Percentiles rank a stretch among this genome's conserved stretches.
Conservation (phyloP, 2,329 filamentous ascomycete species). For the Aspergillus neotritici region DNA sequence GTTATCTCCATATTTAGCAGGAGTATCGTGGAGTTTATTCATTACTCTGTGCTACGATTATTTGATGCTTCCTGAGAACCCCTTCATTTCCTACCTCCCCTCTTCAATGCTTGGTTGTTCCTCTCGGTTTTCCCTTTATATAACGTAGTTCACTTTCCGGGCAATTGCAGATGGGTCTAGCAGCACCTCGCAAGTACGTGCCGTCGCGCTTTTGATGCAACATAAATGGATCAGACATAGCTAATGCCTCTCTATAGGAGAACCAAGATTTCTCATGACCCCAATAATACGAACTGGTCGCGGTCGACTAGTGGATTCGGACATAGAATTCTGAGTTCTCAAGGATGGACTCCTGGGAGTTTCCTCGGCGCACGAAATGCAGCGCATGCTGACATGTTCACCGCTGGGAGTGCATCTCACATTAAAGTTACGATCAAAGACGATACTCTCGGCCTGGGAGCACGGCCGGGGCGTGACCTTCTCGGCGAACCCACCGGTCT, state of each 20-base stretch:
- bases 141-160: not conserved
- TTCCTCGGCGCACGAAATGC: conserved; percentile 74
- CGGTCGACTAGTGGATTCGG: conserved; percentile 77
- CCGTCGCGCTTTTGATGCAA: not conserved
- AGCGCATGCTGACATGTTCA: conserved; percentile 68
- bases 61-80: no score
- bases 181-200: conserved; percentile 60
- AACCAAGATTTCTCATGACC: conserved; percentile 78
- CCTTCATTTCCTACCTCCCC: not conserved
- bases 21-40: not conserved
- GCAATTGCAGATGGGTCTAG: conserved; percentile 57
- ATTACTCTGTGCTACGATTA: not conserved
- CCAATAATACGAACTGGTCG: conserved; percentile 93
- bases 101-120: not conserved
- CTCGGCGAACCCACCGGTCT: conserved; percentile 72
- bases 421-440: conserved; percentile 84
- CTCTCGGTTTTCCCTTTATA: not conserved
- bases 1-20: not conserved
- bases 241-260: conserved; percentile 36
- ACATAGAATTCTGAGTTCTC: conserved; percentile 77
- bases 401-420: conserved; percentile 73
- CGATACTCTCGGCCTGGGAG: conserved; percentile 84
- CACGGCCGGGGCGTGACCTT: conserved; percentile 63
- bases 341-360: conserved; percentile 85
- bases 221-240: not conserved